A percentile compares a stretch with the other conserved stretches of the same genome.
Conservation (phyloP, 2,329 filamentous ascomycete genomes). For the Lecanosticta acicola region DNA sequence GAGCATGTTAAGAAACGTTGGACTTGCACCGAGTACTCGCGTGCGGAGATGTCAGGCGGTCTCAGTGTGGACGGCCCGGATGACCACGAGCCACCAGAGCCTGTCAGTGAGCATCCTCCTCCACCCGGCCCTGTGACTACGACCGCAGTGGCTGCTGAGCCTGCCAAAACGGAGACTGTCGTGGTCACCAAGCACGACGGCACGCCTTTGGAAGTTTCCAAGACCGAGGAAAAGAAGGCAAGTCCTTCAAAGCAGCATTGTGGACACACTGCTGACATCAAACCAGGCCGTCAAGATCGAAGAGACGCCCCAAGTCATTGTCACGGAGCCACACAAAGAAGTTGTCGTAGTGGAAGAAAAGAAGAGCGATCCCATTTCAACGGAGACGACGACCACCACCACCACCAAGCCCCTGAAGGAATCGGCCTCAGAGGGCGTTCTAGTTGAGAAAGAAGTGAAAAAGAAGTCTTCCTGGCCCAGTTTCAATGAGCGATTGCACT, state of each 20-base stretch:
- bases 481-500: constrained; percentile 1
- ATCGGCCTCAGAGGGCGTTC: background rate
- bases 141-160: background rate
- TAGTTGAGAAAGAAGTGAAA: background rate
- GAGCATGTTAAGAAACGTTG: background rate
- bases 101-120: background rate
- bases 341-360: background rate
- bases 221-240: background rate
- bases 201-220: constrained; percentile 1
- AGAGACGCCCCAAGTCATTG: background rate
- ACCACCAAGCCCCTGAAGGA: background rate
- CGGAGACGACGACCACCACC: background rate
- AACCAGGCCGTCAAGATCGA: background rate
- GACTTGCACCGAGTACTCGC: background rate
- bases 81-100: background rate
- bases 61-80: background rate
- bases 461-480: background rate
- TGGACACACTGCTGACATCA: too few species aligned
- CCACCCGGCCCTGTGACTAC: constrained; percentile 1
- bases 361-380: background rate
- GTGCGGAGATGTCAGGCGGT: too few species aligned
- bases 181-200: background rate
- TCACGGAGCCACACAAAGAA: background rate
- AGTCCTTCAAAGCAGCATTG: background rate
- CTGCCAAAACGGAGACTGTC: background rate